Base-by-base conservation (phyloP, 768 basidiomycete species). In the Pholiota conissans region DNA sequence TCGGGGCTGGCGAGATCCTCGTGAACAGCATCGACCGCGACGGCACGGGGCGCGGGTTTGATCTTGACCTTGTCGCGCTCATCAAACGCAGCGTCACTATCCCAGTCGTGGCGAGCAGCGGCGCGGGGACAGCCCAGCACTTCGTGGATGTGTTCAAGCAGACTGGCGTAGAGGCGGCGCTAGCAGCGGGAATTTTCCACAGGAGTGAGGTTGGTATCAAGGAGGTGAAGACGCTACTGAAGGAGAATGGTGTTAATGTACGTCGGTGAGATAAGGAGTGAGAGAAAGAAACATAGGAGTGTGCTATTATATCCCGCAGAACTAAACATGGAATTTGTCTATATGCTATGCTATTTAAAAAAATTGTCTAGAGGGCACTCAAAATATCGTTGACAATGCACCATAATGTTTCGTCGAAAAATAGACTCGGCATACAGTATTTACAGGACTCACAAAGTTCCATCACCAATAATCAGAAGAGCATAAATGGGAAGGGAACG, bases 181-280 rank as follows among this genome's bases (percentile, higher is more conserved):
- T 99, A 56, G 97, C 97, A 9, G 97, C 97, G 10, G 97, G 97
- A 1, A 97, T 98, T 63, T 99, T 99, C 73, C 97, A 99, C 71
- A 77, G 97, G 29, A 83, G 80, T 46, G 91, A 98, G 70, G 96
- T 99, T 3, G 78, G 73, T 39, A 95, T 99, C 59, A 73, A 74
- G 46, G 86, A 90, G 49, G 90, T 98, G 55, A 99, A 98, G 74
- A 72, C 73, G 40, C 72, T 77, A 1, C 66, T 92, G 61, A 66
- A 65, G 32, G 64, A 60, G 4, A 78, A 78, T 11, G 73, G 74
- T 0, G 79, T 91, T 51, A 83, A 82, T 55, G 81, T 82, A 57
- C 55, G 55, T 22, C 20, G 27, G 24, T 54, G 20, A 29, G 52
- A 26, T 16, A 18, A 16, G 22, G 1, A 32, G 14, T 5, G 20